Conservation (phyloP, 306 rosid species). For the Fragaria ananassa region DNA sequence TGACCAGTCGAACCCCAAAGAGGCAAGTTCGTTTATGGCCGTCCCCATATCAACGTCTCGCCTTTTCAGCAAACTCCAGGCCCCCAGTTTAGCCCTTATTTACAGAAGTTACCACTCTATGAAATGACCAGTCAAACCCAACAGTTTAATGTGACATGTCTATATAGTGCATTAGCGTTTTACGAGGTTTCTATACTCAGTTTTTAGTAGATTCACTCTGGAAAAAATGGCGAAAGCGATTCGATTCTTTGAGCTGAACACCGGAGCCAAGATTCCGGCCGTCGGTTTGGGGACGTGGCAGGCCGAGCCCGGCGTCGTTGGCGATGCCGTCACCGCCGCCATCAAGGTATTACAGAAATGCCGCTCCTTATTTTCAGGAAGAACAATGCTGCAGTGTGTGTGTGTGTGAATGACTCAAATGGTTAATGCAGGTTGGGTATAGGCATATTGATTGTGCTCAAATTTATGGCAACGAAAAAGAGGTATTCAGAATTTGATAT, state of each 20-base stretch:
- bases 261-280: conserved; percentile 53
- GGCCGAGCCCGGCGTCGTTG: conserved; percentile 44
- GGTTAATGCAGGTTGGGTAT: conserved; percentile 48
- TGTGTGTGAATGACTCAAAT: background rate
- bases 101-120: background rate
- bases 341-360: conserved; percentile 32
- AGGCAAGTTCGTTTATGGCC: background rate
- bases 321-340: conserved; percentile 43
- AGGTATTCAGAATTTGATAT: conserved; percentile 28
- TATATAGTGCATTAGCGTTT: background rate
- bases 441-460: conserved; percentile 68
- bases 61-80: background rate
- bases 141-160: background rate
- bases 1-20: background rate
- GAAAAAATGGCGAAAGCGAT: conserved; percentile 22
- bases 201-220: background rate
- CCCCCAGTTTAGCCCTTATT: background rate
- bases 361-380: background rate
- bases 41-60: background rate
- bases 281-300: conserved; percentile 58
- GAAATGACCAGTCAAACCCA: background rate
- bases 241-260: conserved; percentile 44
- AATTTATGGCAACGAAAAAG: conserved; percentile 50
- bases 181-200: background rate
- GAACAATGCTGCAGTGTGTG: background rate